A percentile compares a stretch with the other conserved stretches of the same genome.
These are phyloP conservation scores for Ascochyta pisi DNA, from an alignment of 2,329 filamentous ascomycete species.

Conservation along the genomic window DNA sequence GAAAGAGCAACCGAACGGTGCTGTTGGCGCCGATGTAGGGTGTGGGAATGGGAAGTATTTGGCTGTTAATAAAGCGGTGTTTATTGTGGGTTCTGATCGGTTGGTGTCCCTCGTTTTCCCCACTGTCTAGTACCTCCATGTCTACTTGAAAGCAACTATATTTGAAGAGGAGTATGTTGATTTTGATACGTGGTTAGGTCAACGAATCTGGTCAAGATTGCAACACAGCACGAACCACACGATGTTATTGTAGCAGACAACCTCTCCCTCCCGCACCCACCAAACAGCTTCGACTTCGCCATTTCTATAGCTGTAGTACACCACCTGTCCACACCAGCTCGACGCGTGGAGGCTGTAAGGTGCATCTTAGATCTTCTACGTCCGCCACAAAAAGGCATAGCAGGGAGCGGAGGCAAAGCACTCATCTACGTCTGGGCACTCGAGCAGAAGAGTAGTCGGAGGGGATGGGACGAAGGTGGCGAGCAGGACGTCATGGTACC, in stretches of 20 bases:
- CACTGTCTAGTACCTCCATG: too few species aligned
- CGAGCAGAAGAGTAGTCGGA: constrained; percentile 84
- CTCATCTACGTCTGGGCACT: constrained; percentile 95
- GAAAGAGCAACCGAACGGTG: constrained; percentile 67
- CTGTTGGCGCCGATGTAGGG: constrained; percentile 87
- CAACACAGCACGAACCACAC: constrained; percentile 62
- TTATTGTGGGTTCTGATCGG: constrained; percentile 85
- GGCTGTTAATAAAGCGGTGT: constrained; percentile 75
- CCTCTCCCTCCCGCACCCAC: constrained; percentile 79
- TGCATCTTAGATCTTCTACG: constrained; percentile 73
- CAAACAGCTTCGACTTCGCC: constrained; percentile 76
- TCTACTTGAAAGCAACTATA: too few species aligned
- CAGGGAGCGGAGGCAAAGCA: constrained; percentile 63
- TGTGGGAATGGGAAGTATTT: constrained; percentile 98
- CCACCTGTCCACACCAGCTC: constrained; percentile 80
- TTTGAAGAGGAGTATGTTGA: too few species aligned
- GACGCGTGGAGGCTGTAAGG: constrained; percentile 75
- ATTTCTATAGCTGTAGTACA: constrained; percentile 95
- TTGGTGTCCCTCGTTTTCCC: constrained; percentile 51
- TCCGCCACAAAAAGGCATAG: constrained; percentile 11
- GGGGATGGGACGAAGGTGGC: constrained; percentile 85
- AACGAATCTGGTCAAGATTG: constrained; percentile 64
- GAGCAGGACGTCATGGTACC: constrained; percentile 94
- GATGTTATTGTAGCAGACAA: constrained; percentile 81
- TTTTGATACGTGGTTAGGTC: constrained; percentile 53